Evolutionary conservation across 345 rosid species (phyloP), one percentile per base, ranked within the genome.

Genomic region (Nasturtium officinale): DNA sequence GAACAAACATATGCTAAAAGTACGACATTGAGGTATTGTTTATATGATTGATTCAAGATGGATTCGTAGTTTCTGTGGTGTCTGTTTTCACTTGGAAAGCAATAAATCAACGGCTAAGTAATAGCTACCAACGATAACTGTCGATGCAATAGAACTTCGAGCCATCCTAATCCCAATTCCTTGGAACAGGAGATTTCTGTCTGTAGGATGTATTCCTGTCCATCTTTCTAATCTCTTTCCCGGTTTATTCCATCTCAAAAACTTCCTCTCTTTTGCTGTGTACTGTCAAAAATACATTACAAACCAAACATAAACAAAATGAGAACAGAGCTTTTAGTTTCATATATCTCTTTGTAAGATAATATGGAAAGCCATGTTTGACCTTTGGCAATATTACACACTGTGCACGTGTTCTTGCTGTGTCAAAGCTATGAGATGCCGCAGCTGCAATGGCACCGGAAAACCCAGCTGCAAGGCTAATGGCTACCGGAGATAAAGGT

Each of bases 191-290:
- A 91, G 62, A 29, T 78, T 84, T 73, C 93, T 78, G 59, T 95
- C 99, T 40, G 90, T 75, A 32, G 99, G 99, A 84, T 91, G 99
- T 68, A 91, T 88, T 35, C 99, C 99, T n/a, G 96, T 69, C 64
- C 73, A 46, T 78, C 87, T 91, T 82, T 95, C 97, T 61, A 91
- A 87, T 65, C 85, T 79, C 47, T 85, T 91, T 9, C 99, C 99
- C 0, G 97, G 99, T 61, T 46, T 80, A 21, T 77, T 85, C 91
- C 91, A 91, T 80, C 75, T 88, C 18, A 95, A 80, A 75, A 91
- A 74, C 79, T 65, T 88, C 77, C 96, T 88, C 80, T 95, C 99
- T 84, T 82, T 80, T 29, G 82, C 66, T 33, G 85, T 75, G 78
- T 82, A 86, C 99, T 91, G 83, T 74, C 10, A 8, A 13, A 23